phyloP scores from a whole-genome alignment of 1,139 yeast species.

The Saccharomyces uvarum region DNA sequence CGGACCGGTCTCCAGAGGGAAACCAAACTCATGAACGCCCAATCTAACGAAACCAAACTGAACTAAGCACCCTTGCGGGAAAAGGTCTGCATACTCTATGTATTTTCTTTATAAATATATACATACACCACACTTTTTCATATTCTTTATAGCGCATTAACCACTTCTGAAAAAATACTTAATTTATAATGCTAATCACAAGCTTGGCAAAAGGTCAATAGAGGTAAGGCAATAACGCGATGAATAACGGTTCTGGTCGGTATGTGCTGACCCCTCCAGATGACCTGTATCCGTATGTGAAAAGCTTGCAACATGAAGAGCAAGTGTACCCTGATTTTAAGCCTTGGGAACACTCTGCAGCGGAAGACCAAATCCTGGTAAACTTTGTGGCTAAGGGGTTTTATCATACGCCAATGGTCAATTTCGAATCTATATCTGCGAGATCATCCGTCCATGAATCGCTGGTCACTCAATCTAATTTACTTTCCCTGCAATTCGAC shows the following conservation, averaged over 20 bases:
- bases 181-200: neutral
- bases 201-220: neutral
- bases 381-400: slow-evolving; percentile 53
- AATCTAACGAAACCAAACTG: neutral
- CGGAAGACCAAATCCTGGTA: slow-evolving; percentile 45
- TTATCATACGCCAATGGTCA: slow-evolving; percentile 46
- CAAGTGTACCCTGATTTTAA: slow-evolving; percentile 60
- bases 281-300: slow-evolving; percentile 27
- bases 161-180: neutral
- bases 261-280: slow-evolving; percentile 30
- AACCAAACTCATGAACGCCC: slow-evolving; percentile 44
- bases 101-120: neutral
- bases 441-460: slow-evolving; percentile 41
- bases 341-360: slow-evolving; percentile 65
- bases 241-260: slow-evolving; percentile 1
- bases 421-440: slow-evolving; percentile 52
- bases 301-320: slow-evolving; percentile 4
- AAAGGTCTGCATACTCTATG: neutral
- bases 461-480: slow-evolving; percentile 46
- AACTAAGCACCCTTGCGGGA: neutral
- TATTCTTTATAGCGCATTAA: slow-evolving; percentile 1
- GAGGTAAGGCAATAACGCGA: neutral
- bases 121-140: neutral
- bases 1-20: slow-evolving; percentile 78
- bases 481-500: slow-evolving; percentile 53